Percentiles rank a stretch among this genome's conserved stretches.
Evolutionary conservation across 352 stramenopile genomes (phyloP).

Genomic region (Blastocystis sp.): DNA sequence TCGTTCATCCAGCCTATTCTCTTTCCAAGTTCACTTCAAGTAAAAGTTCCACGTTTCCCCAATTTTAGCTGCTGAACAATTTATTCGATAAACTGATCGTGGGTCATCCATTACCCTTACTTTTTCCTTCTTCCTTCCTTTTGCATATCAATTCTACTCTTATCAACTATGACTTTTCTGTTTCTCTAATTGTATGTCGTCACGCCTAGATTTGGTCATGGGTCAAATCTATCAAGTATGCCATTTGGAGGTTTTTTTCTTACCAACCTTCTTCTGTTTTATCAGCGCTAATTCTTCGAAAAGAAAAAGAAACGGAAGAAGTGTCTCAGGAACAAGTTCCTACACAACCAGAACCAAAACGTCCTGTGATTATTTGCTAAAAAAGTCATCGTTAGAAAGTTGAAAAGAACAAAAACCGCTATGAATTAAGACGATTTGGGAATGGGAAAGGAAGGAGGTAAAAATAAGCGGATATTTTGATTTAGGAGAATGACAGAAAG

Average conservation of each 20-base stretch:
- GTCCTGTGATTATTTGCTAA: background rate
- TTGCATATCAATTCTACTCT: background rate
- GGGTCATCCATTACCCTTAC: background rate
- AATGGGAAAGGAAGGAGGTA: too few relatives aligned
- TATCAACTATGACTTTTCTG: slow-evolving; percentile 39
- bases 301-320: background rate
- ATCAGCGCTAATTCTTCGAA: background rate
- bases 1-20: slow-evolving; percentile 11
- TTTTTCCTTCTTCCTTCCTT: background rate
- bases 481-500: too few relatives aligned
- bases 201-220: slow-evolving; percentile 10
- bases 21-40: slow-evolving; percentile 25
- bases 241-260: background rate
- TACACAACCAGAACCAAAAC: background rate
- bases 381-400: background rate
- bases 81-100: background rate
- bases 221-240: background rate
- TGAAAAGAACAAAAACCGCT: background rate
- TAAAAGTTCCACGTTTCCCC: background rate
- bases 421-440: background rate
- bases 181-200: background rate
- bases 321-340: background rate
- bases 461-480: too few relatives aligned
- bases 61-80: slow-evolving; percentile 14
- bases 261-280: background rate